A percentile compares a stretch with the other conserved stretches of the same genome.
Conservation (phyloP, 2,329 filamentous ascomycete species). For the Thermomyces lanuginosus region DNA sequence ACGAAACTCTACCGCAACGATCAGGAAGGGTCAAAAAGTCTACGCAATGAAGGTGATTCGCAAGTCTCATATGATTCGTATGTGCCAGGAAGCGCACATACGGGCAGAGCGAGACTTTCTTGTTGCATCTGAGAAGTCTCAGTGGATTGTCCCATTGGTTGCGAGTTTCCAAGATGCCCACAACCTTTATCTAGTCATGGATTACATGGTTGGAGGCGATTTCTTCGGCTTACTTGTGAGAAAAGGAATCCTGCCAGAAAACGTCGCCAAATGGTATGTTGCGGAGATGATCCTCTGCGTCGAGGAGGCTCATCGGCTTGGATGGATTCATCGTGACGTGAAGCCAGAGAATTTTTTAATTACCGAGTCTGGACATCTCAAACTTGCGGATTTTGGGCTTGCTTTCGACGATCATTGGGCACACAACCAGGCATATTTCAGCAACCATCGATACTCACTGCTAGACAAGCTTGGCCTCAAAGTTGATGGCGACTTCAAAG, state of each 20-base stretch:
- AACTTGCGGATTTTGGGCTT: slow-evolving; percentile 91
- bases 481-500: slow-evolving; percentile 57
- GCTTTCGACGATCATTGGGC: slow-evolving; percentile 93
- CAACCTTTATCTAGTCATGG: slow-evolving; percentile 88
- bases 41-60: slow-evolving; percentile 96
- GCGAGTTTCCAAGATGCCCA: slow-evolving; percentile 74
- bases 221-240: slow-evolving; percentile 77
- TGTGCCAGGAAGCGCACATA: slow-evolving; percentile 81
- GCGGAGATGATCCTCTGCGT: slow-evolving; percentile 94
- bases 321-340: slow-evolving; percentile 87
- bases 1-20: too few species aligned
- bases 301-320: slow-evolving; percentile 74
- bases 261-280: slow-evolving; percentile 67
- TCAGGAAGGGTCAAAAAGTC: slow-evolving; percentile 37
- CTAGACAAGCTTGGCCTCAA: slow-evolving; percentile 59
- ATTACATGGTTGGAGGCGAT: slow-evolving; percentile 94
- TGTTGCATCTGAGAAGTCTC: slow-evolving; percentile 71
- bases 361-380: slow-evolving; percentile 71
- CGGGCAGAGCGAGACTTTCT: slow-evolving; percentile 85
- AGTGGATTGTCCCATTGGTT: slow-evolving; percentile 77
- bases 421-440: slow-evolving; percentile 76
- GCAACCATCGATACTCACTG: slow-evolving; percentile 62
- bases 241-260: slow-evolving; percentile 66
- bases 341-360: slow-evolving; percentile 97
- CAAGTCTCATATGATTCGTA: slow-evolving; percentile 82